Conservation (phyloP, 768 basidiomycete genomes). For the Hysterangium stoloniferum region DNA sequence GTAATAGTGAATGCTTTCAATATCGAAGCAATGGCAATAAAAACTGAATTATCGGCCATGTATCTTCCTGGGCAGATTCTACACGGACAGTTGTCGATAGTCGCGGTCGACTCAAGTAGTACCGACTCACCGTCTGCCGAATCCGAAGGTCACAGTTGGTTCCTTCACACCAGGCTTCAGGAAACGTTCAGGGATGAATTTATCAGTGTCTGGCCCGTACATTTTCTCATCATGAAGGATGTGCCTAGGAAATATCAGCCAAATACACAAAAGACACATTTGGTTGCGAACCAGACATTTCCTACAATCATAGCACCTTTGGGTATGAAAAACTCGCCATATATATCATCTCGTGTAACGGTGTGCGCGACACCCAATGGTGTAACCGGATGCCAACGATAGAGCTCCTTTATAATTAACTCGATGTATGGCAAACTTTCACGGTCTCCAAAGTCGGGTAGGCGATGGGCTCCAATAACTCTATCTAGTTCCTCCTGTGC, state of each 20-base stretch:
- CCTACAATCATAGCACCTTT: constrained; percentile 7
- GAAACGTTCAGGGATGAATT: constrained; percentile 49
- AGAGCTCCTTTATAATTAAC: background rate
- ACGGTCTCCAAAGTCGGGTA: background rate
- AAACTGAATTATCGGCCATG: constrained; percentile 12
- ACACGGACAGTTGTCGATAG: too few relatives aligned
- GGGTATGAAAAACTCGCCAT: constrained; percentile 25
- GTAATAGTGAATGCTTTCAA: constrained; percentile 14
- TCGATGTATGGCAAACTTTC: constrained; percentile 1
- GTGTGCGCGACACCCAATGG: constrained; percentile 20
- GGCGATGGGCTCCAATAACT: background rate
- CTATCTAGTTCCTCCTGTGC: background rate
- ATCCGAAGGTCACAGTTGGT: constrained; percentile 2
- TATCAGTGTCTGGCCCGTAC: constrained; percentile 38
- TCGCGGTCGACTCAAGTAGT: background rate
- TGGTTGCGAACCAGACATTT: background rate
- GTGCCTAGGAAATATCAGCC: constrained; percentile 23
- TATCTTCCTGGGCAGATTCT: constrained; percentile 15
- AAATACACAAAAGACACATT: background rate
- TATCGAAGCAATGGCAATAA: constrained; percentile 13
- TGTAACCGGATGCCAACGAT: background rate
- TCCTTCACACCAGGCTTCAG: constrained; percentile 19
- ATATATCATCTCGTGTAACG: constrained; percentile 24
- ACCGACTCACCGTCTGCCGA: constrained; percentile 1
- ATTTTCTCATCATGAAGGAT: constrained; percentile 42